Conservation (phyloP, 352 stramenopile species). For the Globisporangium perplexum region DNA sequence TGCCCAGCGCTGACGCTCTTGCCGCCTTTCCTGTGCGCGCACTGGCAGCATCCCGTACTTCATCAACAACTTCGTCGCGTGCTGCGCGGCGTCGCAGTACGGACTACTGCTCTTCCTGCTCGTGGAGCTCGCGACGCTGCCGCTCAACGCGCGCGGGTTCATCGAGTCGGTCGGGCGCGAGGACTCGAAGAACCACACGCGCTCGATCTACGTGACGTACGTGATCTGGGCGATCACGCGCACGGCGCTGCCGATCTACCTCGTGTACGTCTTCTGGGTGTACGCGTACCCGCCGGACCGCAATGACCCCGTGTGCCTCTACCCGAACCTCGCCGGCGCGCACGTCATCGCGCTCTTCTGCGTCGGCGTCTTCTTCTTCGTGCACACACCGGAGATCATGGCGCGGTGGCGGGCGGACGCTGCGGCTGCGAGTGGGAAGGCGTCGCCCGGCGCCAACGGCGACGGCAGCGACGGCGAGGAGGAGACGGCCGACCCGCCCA, state of each 20-base stretch:
- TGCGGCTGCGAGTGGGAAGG: slow-evolving; percentile 5
- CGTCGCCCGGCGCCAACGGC: slow-evolving; percentile 9
- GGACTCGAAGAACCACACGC: slow-evolving; percentile 58
- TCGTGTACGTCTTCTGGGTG: slow-evolving; percentile 70
- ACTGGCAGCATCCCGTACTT: slow-evolving; percentile 59
- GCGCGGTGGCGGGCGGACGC: slow-evolving; percentile 19
- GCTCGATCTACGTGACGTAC: slow-evolving; percentile 73
- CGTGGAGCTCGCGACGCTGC: slow-evolving; percentile 73
- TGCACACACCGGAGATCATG: slow-evolving; percentile 72
- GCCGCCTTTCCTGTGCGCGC: neutral
- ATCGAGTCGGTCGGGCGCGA: slow-evolving; percentile 61
- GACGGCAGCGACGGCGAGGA: slow-evolving; percentile 20
- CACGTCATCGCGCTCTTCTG: slow-evolving; percentile 81
- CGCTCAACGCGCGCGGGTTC: slow-evolving; percentile 70
- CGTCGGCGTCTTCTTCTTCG: slow-evolving; percentile 76
- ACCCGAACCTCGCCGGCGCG: slow-evolving; percentile 65
- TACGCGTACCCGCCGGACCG: slow-evolving; percentile 65
- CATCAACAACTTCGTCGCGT: slow-evolving; percentile 86
- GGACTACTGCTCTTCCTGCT: slow-evolving; percentile 73
- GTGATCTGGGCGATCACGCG: slow-evolving; percentile 68
- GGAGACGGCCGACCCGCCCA: slow-evolving; percentile 14
- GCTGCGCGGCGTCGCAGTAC: slow-evolving; percentile 71
- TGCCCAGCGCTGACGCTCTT: neutral
- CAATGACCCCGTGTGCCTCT: slow-evolving; percentile 75
- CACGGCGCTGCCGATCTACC: slow-evolving; percentile 65